Base-by-base conservation (phyloP, 2,329 filamentous ascomycete species). In the Lojkania enalia region DNA sequence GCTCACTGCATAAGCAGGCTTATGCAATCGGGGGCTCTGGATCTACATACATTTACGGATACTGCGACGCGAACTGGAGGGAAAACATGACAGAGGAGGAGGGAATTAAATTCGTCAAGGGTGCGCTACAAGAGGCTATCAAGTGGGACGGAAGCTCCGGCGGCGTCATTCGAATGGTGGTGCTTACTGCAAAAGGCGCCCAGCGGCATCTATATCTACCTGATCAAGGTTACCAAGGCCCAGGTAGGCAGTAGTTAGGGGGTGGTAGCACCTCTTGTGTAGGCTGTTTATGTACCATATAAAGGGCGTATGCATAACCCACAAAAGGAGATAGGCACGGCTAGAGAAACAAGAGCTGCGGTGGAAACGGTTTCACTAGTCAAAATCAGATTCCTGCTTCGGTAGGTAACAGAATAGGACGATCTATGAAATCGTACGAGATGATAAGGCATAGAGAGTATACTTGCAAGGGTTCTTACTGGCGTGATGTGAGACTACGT, bases 101-200 rank as follows among this genome's bases (percentile, higher is more conserved):
- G 51, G 94, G 94, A 1, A 85, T 99, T 55, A 74, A 85, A 30
- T 99, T 99, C 64, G 94, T 99, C 70, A 96, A 96, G 77, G 87
- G 85, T 36, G 86, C 94, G 21, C 77, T 99, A 67, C 78, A 83
- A 64, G 92, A 99, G 79, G 94, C 94, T 13, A 97, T 99, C 81
- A 96, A 96, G 76, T 99, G 94, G 94, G 94, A 99, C 70, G 94
- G 94, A 54, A 96, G 91, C 77, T 97, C 94, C 2, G 94, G 94
- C 57, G 94, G 94, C 76, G 94, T 99, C 49, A 99, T 99, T 65
- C 85, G 94, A 60, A 90, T 99, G 88, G 92, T 97, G 51, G 94
- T 99, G 48, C 76, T 99, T 73, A 99, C 92, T 52, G 85, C 84
- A 63, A 84, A 87, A 67, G 94, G 94, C 25, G 91, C 92, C 5